Conservation (phyloP, 2,329 filamentous ascomycete genomes). For the Zalaria obscura region DNA sequence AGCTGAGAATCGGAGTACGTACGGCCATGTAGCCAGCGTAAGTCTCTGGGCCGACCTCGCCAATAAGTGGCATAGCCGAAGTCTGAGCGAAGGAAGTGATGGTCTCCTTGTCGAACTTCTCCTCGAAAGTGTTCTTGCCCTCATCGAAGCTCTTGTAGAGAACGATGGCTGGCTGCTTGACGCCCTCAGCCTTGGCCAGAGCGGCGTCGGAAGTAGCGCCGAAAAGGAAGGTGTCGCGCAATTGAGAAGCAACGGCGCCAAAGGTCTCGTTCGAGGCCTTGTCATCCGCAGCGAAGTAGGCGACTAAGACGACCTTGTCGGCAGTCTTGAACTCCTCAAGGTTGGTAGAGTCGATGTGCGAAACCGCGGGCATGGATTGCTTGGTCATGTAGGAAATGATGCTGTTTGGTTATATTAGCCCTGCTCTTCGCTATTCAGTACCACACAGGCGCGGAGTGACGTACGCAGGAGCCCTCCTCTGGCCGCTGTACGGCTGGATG, state of each 20-base stretch:
- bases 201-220: slow-evolving; percentile 71
- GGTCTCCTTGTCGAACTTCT: slow-evolving; percentile 66
- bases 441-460: not conserved
- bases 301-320: slow-evolving; percentile 91
- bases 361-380: slow-evolving; percentile 89
- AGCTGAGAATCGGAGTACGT: not conserved
- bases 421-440: not conserved
- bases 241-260: slow-evolving; percentile 54
- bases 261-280: slow-evolving; percentile 83
- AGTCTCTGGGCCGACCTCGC: slow-evolving; percentile 93
- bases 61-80: slow-evolving; percentile 76
- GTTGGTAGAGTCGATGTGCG: slow-evolving; percentile 63
- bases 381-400: slow-evolving; percentile 90
- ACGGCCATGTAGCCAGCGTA: slow-evolving; percentile 87
- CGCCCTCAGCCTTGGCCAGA: slow-evolving; percentile 79
- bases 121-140: slow-evolving; percentile 73
- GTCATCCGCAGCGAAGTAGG: slow-evolving; percentile 66
- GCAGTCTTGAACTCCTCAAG: slow-evolving; percentile 94
- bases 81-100: slow-evolving; percentile 76
- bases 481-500: slow-evolving; percentile 69
- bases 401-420: slow-evolving; percentile 17
- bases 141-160: slow-evolving; percentile 98
- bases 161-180: slow-evolving; percentile 73
- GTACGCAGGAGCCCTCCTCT: slow-evolving; percentile 68
- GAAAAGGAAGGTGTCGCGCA: slow-evolving; percentile 87